These are phyloP conservation scores for Bipolaris sorokiniana DNA, from an alignment of 2,329 filamentous ascomycete genomes.

Conservation along the genomic window DNA sequence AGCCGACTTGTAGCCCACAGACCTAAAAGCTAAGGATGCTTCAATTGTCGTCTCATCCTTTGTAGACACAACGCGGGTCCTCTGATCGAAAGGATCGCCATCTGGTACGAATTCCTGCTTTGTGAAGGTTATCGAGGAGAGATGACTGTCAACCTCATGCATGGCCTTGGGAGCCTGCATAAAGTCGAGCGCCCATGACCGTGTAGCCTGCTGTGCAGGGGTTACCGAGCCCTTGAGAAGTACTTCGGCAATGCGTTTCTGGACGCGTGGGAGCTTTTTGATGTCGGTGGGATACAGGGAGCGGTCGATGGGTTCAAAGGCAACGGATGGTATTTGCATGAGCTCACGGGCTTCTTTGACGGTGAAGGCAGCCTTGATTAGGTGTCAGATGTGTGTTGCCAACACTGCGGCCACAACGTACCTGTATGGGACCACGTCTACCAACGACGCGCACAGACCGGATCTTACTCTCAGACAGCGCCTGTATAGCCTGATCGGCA, in stretches of 20 bases:
- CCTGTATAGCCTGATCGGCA: constrained; percentile 78
- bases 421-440: constrained; percentile 85
- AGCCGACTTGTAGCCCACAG: constrained; percentile 91
- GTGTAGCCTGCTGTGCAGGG: constrained; percentile 57
- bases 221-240: constrained; percentile 74
- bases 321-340: constrained; percentile 74
- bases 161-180: constrained; percentile 80
- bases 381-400: not conserved
- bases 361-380: constrained; percentile 79
- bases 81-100: constrained; percentile 55
- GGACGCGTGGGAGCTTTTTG: constrained; percentile 73
- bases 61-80: constrained; percentile 59
- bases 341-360: constrained; percentile 94
- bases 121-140: constrained; percentile 73
- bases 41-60: constrained; percentile 59
- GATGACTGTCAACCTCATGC: constrained; percentile 55
- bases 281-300: constrained; percentile 71
- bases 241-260: constrained; percentile 79
- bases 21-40: constrained; percentile 80
- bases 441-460: constrained; percentile 87
- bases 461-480: constrained; percentile 73
- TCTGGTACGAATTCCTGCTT: constrained; percentile 50
- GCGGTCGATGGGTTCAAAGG: constrained; percentile 71
- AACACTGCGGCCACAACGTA: constrained; percentile 44
- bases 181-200: constrained; percentile 85